Percentiles rank a stretch among this genome's conserved stretches.
phyloP scores from a whole-genome alignment of 2,329 filamentous ascomycete species.

The Pleomassaria siparia region DNA sequence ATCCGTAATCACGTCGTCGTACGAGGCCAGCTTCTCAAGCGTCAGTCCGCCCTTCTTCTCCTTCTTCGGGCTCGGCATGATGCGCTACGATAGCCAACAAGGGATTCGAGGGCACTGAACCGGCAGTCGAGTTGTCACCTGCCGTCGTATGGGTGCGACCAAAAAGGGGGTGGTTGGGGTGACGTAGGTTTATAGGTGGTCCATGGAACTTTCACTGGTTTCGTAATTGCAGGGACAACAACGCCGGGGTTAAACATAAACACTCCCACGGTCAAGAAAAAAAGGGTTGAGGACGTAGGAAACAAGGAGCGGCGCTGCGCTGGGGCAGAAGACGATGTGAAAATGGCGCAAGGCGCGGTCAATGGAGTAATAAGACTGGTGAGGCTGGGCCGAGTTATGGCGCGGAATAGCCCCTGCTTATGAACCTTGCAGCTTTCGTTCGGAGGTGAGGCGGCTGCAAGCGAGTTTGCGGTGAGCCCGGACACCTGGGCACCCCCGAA shows the following conservation, averaged over 20 bases:
- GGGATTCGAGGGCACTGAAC: neutral
- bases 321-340: constrained; percentile 21
- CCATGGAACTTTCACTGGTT: constrained; percentile 9
- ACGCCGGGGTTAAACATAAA: constrained; percentile 11
- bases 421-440: neutral
- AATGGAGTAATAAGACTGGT: constrained; percentile 7
- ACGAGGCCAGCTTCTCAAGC: constrained; percentile 81
- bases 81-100: constrained; percentile 13
- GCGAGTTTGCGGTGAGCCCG: neutral
- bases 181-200: constrained; percentile 25
- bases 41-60: constrained; percentile 74
- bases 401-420: neutral
- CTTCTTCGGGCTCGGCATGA: constrained; percentile 49
- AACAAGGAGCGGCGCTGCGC: constrained; percentile 26
- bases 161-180: constrained; percentile 33
- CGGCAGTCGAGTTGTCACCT: neutral
- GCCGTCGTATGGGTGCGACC: neutral
- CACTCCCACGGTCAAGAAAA: constrained; percentile 5
- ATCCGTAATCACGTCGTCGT: constrained; percentile 96
- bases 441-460: neutral
- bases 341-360: constrained; percentile 20
- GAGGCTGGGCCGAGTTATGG: neutral
- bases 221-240: neutral
- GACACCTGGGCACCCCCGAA: neutral
- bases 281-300: constrained; percentile 19